These are phyloP conservation scores for Clarireedia monteithiana DNA, from an alignment of 2,329 filamentous ascomycete species.

Conservation along the genomic window DNA sequence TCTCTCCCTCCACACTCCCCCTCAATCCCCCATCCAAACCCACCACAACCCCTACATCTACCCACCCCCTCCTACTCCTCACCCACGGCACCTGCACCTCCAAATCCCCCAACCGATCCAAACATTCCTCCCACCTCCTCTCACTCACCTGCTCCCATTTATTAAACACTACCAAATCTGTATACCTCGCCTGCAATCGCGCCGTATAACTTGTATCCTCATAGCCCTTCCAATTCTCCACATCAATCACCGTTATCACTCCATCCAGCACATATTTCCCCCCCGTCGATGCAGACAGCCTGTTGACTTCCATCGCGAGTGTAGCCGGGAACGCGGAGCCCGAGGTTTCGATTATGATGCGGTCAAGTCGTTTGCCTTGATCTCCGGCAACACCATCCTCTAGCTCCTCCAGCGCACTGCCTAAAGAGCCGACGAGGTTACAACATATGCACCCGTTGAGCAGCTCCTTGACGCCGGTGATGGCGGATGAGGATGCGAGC, in stretches of 20 bases:
- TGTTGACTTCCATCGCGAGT: conserved; percentile 64
- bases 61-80: conserved; percentile 74
- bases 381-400: background rate
- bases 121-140: conserved; percentile 51
- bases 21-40: conserved; percentile 81
- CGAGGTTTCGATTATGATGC: conserved; percentile 90
- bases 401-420: conserved; percentile 71
- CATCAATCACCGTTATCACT: conserved; percentile 64
- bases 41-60: conserved; percentile 73
- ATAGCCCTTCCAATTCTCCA: conserved; percentile 70
- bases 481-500: conserved; percentile 72
- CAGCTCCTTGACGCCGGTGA: conserved; percentile 85
- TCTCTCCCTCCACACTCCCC: conserved; percentile 39
- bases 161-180: conserved; percentile 65
- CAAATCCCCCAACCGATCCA: conserved; percentile 60
- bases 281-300: conserved; percentile 45
- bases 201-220: conserved; percentile 65
- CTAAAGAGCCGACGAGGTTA: conserved; percentile 89
- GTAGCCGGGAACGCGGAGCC: conserved; percentile 58
- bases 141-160: conserved; percentile 63
- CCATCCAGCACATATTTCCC: conserved; percentile 58
- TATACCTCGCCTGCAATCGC: conserved; percentile 64
- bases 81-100: conserved; percentile 65
- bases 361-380: conserved; percentile 43
- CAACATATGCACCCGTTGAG: conserved; percentile 98